Evolutionary conservation across 2,329 filamentous ascomycete genomes (phyloP).

Genomic region (Claviceps sorghi): DNA sequence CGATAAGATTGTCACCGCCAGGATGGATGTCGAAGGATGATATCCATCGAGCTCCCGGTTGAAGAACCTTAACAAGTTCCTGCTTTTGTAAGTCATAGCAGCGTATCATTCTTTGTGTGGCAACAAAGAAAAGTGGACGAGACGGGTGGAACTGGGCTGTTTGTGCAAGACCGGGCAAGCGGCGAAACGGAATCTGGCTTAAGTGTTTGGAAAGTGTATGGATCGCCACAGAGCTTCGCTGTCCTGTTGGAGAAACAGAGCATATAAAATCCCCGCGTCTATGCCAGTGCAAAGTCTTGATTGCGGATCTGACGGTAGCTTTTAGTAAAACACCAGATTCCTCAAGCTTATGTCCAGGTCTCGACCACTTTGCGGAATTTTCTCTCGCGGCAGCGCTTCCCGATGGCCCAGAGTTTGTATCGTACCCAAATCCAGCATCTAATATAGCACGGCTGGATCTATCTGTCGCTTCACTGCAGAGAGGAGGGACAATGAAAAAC

Average conservation of each 20-base stretch:
- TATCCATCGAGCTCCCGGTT: slow-evolving; percentile 87
- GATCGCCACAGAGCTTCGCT: slow-evolving; percentile 71
- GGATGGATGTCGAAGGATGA: slow-evolving; percentile 88
- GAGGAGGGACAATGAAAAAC: slow-evolving; percentile 66
- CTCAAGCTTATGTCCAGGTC: slow-evolving; percentile 59
- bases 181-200: slow-evolving; percentile 85
- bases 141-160: slow-evolving; percentile 89
- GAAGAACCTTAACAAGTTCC: slow-evolving; percentile 81
- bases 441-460: slow-evolving; percentile 60
- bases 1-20: slow-evolving; percentile 83
- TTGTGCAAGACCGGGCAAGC: slow-evolving; percentile 60
- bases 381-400: slow-evolving; percentile 51
- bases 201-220: slow-evolving; percentile 92
- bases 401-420: slow-evolving; percentile 46
- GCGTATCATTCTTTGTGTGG: slow-evolving; percentile 83
- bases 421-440: slow-evolving; percentile 86
- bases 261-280: slow-evolving; percentile 86
- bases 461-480: slow-evolving; percentile 60
- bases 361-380: slow-evolving; percentile 66
- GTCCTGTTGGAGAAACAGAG: slow-evolving; percentile 71
- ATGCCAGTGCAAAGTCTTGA: slow-evolving; percentile 91
- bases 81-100: slow-evolving; percentile 88
- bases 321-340: slow-evolving; percentile 67
- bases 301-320: slow-evolving; percentile 60
- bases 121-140: slow-evolving; percentile 87